Evolutionary conservation across 2,329 filamentous ascomycete genomes (phyloP).

Genomic region (Elsinoe fawcettii): DNA sequence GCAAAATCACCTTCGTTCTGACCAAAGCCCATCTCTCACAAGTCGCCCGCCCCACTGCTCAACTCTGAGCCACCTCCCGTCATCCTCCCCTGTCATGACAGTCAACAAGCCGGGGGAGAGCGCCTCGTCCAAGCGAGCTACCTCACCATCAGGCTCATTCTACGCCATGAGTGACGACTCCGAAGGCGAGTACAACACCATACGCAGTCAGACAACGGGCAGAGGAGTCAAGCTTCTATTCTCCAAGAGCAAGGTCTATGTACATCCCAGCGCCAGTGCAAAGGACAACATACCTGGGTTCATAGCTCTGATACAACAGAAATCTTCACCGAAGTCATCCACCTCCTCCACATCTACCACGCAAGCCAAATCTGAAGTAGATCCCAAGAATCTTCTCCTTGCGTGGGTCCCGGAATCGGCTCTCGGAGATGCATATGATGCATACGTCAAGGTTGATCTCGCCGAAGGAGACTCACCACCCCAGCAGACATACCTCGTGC

Average conservation of each 20-base stretch:
- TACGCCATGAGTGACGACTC: slow-evolving; percentile 96
- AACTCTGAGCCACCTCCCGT: neutral
- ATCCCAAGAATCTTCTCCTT: slow-evolving; percentile 57
- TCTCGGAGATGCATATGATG: slow-evolving; percentile 74
- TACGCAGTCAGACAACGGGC: slow-evolving; percentile 68
- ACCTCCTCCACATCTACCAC: slow-evolving; percentile 25
- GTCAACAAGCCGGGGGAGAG: neutral
- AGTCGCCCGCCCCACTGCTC: neutral
- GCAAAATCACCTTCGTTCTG: neutral
- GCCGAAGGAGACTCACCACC: slow-evolving; percentile 73
- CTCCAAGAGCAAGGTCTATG: slow-evolving; percentile 98
- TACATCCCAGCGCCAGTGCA: slow-evolving; percentile 84
- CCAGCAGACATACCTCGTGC: slow-evolving; percentile 81
- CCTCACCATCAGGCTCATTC: slow-evolving; percentile 78
- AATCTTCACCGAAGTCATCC: slow-evolving; percentile 58
- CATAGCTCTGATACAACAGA: slow-evolving; percentile 87
- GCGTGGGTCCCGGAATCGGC: slow-evolving; percentile 90
- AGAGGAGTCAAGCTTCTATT: slow-evolving; percentile 88
- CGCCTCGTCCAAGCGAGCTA: slow-evolving; percentile 27
- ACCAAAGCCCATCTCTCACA: neutral
- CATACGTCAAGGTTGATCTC: slow-evolving; percentile 93
- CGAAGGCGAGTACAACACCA: slow-evolving; percentile 89
- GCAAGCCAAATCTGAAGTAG: slow-evolving; percentile 37
- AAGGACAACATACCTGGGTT: slow-evolving; percentile 96
- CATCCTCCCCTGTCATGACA: neutral